A percentile compares a stretch with the other conserved stretches of the same genome.
These are phyloP conservation scores for Ochromonas danica DNA, from an alignment of 108 stramenopile species.

Conservation along the genomic window DNA sequence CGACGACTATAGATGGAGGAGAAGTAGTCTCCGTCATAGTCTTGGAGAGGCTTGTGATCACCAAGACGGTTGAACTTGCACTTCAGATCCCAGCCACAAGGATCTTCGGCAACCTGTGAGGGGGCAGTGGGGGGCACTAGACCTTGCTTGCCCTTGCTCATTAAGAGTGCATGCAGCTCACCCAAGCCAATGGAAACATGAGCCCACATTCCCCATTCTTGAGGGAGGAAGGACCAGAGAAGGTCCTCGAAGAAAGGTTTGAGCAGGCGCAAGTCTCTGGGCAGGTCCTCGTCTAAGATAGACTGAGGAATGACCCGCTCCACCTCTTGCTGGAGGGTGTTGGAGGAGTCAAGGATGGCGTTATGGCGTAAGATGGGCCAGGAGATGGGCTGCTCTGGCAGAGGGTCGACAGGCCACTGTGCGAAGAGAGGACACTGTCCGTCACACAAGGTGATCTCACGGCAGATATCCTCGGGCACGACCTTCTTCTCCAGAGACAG, in stretches of 20 bases:
- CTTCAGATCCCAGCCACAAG: slow-evolving; percentile 20
- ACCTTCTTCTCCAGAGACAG: neutral
- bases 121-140: too few species aligned
- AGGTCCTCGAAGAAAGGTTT: slow-evolving; percentile 1
- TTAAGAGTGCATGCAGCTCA: neutral
- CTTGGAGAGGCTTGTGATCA: slow-evolving; percentile 33
- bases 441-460: neutral
- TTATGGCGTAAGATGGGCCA: neutral
- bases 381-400: neutral
- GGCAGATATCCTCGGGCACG: neutral
- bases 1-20: neutral
- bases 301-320: neutral
- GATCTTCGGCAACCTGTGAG: neutral
- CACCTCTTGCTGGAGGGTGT: neutral
- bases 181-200: neutral
- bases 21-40: slow-evolving; percentile 33
- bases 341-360: neutral
- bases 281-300: neutral
- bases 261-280: neutral
- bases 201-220: slow-evolving; percentile 1
- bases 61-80: neutral
- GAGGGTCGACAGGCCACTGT: slow-evolving; percentile 11
- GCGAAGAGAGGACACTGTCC: neutral
- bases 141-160: too few species aligned
- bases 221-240: neutral